Conservation (phyloP, 192 early-diverging fungal genomes). For the Coemansia sp. region DNA sequence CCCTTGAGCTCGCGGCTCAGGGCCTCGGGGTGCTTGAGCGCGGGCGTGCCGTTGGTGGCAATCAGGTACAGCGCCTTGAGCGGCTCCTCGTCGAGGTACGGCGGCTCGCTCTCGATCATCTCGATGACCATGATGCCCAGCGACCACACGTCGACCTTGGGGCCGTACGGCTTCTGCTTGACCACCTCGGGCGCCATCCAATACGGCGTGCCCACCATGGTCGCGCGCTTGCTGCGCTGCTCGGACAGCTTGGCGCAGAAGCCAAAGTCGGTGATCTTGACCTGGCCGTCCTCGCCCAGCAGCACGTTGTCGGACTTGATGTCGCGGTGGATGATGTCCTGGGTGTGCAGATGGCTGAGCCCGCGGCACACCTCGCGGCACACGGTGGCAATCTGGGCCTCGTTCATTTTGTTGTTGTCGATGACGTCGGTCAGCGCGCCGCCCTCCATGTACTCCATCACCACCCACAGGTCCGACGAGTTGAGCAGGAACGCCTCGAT, state of each 20-base stretch:
- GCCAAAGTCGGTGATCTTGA: slow-evolving; percentile 94
- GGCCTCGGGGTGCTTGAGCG: slow-evolving; percentile 79
- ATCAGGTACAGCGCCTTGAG: slow-evolving; percentile 93
- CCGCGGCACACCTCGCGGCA: slow-evolving; percentile 80
- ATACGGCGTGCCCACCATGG: slow-evolving; percentile 86
- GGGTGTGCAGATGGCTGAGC: slow-evolving; percentile 73
- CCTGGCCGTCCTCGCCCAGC: slow-evolving; percentile 70
- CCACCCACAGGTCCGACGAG: slow-evolving; percentile 85
- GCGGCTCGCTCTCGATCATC: slow-evolving; percentile 96
- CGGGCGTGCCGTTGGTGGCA: slow-evolving; percentile 94
- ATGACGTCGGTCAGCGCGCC: slow-evolving; percentile 96
- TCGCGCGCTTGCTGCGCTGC: slow-evolving; percentile 77
- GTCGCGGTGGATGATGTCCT: slow-evolving; percentile 86
- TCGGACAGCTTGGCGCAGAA: slow-evolving; percentile 90
- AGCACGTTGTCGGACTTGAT: slow-evolving; percentile 90
- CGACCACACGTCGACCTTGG: slow-evolving; percentile 87
- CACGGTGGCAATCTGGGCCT: slow-evolving; percentile 91
- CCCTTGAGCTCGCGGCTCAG: slow-evolving; percentile 74
- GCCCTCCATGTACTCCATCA: slow-evolving; percentile 99
- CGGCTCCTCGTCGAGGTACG: slow-evolving; percentile 92
- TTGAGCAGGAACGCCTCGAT: slow-evolving; percentile 86
- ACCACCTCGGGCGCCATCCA: slow-evolving; percentile 87
- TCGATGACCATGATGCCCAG: slow-evolving; percentile 96
- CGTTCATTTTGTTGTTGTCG: slow-evolving; percentile 88
- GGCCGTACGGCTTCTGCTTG: slow-evolving; percentile 73